phyloP scores from a whole-genome alignment of 306 rosid species.

The Cucumis melo region DNA sequence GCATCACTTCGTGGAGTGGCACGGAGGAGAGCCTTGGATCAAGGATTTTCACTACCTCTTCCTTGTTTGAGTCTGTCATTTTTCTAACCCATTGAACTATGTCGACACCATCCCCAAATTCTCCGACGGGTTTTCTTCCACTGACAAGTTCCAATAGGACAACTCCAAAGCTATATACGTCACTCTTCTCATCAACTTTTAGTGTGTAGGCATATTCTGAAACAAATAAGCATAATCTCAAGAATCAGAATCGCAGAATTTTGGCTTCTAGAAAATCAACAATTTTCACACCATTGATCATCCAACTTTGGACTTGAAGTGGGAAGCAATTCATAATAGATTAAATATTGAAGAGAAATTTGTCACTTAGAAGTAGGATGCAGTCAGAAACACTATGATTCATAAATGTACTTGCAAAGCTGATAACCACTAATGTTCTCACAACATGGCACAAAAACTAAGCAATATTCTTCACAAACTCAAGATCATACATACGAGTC shows the following conservation, averaged over 20 bases:
- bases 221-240: background rate
- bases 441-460: background rate
- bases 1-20: slow-evolving; percentile 85
- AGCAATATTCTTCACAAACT: background rate
- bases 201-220: slow-evolving; percentile 7
- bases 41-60: slow-evolving; percentile 33
- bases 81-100: slow-evolving; percentile 92
- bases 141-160: slow-evolving; percentile 13
- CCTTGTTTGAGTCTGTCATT: slow-evolving; percentile 16
- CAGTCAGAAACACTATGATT: background rate
- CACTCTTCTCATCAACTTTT: slow-evolving; percentile 6
- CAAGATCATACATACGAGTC: background rate
- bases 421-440: background rate
- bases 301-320: background rate
- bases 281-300: background rate
- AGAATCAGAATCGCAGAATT: background rate
- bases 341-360: background rate
- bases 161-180: slow-evolving; percentile 36
- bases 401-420: background rate
- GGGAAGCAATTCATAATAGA: background rate
- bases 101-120: slow-evolving; percentile 18
- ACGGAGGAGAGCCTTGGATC: slow-evolving; percentile 77
- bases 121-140: background rate
- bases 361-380: background rate
- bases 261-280: background rate